Evolutionary conservation across 345 rosid genomes (phyloP).

Genomic region (Viola odorata): DNA sequence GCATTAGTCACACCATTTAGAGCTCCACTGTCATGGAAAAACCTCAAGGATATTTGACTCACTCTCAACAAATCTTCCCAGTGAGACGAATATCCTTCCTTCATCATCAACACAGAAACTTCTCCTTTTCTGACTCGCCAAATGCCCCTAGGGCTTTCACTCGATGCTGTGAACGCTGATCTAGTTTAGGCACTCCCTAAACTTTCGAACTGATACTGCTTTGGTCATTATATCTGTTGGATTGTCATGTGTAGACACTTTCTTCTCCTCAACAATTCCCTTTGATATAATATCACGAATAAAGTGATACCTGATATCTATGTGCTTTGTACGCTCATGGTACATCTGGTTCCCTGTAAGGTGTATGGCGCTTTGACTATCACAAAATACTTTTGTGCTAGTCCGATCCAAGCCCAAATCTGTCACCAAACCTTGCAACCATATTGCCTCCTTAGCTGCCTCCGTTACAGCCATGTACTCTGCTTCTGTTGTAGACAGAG

Average conservation of each 20-base stretch:
- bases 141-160: background rate
- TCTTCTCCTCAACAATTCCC: background rate
- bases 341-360: background rate
- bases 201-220: background rate
- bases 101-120: too few species aligned
- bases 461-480: background rate
- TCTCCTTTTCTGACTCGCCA: too few species aligned
- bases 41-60: too few species aligned
- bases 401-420: background rate
- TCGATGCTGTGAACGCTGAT: background rate
- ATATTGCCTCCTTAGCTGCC: background rate
- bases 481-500: background rate
- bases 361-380: background rate
- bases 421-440: background rate
- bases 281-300: background rate
- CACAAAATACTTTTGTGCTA: background rate
- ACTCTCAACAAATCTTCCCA: too few species aligned
- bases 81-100: too few species aligned
- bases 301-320: background rate
- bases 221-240: background rate
- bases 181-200: background rate
- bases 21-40: too few species aligned
- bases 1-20: too few species aligned
- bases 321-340: background rate
- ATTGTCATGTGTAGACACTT: background rate